Evolutionary conservation across 139 green algal genomes (phyloP), one percentile per base, ranked within the genome.

Genomic region (Axilococcus clingmanii): DNA sequence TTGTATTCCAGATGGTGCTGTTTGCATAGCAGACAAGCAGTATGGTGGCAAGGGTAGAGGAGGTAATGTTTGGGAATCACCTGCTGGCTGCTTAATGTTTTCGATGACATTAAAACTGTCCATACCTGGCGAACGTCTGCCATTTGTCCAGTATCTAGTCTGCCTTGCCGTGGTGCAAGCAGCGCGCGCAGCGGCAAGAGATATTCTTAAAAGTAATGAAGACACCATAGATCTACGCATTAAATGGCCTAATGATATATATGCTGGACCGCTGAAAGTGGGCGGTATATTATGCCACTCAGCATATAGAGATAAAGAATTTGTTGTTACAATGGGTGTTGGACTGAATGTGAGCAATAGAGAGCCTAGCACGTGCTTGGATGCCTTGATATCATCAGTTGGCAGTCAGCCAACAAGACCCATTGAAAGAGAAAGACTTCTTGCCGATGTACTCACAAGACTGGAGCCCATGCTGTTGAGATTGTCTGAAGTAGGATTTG

Each of bases 161-260:
- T 88, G 76, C 25, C 59, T 97, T 20, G 91, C 84, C 2, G 70
- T 96, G n/a, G 69, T 94, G 17, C 59, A 79, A 23, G 90, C 79
- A 7, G 60, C 94, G 15, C 66, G 77, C 38, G 41, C 41, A 35
- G 14, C 9, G 16, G 9, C 44, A 22, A 15, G 24, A 38, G 25
- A 0, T 20, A 33, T 17, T 32, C 23, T 8, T 42, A 33, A 5
- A 27, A 33, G 48, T 31, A 1, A 43, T 5, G 24, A 16, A 15
- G 19, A 57, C 3, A 14, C 32, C 11, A n/a, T 85, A 22, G 65
- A 85, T 17, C 52, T 96, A 8, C 59, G 71, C 25, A 89, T 97
- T 47, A 97, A 97, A 59, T 97, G 90, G 90, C 90, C 90, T 43
- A 97, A 97, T 52, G 90, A 97, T 67, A 66, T 97, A 5, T 95